Evolutionary conservation across 2,329 filamentous ascomycete species (phyloP), one percentile per base, ranked within the genome.

Genomic region (Sarocladiaceae sp.): DNA sequence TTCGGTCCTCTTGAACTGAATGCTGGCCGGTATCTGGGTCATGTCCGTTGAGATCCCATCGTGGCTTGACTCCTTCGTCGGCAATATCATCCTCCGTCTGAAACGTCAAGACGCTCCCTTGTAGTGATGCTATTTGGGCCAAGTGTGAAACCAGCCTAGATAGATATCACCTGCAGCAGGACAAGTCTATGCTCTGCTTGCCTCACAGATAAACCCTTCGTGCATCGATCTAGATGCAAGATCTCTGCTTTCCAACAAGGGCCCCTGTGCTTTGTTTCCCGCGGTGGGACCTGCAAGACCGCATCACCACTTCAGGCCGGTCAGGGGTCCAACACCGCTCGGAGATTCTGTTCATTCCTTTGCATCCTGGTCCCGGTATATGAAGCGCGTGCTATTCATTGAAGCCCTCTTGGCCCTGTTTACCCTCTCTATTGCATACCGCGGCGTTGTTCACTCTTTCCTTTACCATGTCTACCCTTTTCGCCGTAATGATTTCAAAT

Each of bases 391-490:
- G n/a, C n/a, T 7, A n/a, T 6, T n/a, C 31, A 33, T 33, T 33
- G 31, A 33, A 33, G 26, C 26, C 26, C 9, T 29, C 13, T 29
- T 7, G 13, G 26, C 13, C 26, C 26, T 13, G 26, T 20, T 35
- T 41, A 16, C 37, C 37, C 24, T 27, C n/a, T 41, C 37, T 41
- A 41, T 27, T 41, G 37, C n/a, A 16, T 41, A 29, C 29, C n/a
- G 37, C 37, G 26, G 6, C 37, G 6, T 5, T 24, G 16, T 41
- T 27, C 23, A 12, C 37, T 41, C 37, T 10, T 7, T 27, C 4
- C 20, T 18, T 16, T 41, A 7, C 37, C 37, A 18, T 41, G 29
- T 41, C 37, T 27, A 29, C 37, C 37, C 21, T 27, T 29, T 41
- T 41, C 37, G 37, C 37, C 37, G 23, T 41, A 41, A 29, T 4